Percentiles rank a stretch among this genome's conserved stretches.
phyloP scores from a whole-genome alignment of 176 grass and related monocot species.

The Phragmites australis region DNA sequence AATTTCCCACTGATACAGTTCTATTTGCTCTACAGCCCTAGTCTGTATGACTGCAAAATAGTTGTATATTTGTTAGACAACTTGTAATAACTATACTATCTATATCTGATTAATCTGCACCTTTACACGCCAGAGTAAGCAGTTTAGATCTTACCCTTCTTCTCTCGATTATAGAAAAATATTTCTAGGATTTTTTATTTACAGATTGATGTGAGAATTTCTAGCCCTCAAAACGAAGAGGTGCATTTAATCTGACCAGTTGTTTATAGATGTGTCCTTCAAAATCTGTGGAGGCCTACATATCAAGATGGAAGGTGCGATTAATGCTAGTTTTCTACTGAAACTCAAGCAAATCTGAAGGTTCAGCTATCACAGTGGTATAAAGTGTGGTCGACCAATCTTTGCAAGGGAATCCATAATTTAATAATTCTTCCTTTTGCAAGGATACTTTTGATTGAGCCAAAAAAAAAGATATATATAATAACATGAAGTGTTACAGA shows the following conservation, averaged over 20 bases:
- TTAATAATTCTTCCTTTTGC: background rate
- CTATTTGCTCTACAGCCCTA: background rate
- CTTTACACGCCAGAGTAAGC: background rate
- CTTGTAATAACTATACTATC: background rate
- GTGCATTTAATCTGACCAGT: background rate
- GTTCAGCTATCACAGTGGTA: background rate
- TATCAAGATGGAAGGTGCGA: background rate
- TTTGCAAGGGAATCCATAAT: background rate
- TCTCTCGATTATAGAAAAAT: background rate
- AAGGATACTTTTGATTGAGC: background rate
- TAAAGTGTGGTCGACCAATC: background rate
- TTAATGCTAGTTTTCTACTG: background rate
- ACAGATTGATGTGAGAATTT: background rate
- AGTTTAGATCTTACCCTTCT: background rate
- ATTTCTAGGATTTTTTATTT: background rate
- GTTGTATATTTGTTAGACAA: background rate
- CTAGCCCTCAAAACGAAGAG: background rate
- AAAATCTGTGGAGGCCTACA: background rate
- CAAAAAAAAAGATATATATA: background rate
- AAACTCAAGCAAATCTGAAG: background rate
- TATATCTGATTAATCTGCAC: background rate
- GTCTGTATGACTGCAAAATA: background rate
- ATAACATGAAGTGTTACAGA: conserved; percentile 2
- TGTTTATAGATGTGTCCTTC: background rate
- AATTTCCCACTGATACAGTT: background rate